Conservation (phyloP, 23 red algal species). For the Gracilaria vermiculophylla region DNA sequence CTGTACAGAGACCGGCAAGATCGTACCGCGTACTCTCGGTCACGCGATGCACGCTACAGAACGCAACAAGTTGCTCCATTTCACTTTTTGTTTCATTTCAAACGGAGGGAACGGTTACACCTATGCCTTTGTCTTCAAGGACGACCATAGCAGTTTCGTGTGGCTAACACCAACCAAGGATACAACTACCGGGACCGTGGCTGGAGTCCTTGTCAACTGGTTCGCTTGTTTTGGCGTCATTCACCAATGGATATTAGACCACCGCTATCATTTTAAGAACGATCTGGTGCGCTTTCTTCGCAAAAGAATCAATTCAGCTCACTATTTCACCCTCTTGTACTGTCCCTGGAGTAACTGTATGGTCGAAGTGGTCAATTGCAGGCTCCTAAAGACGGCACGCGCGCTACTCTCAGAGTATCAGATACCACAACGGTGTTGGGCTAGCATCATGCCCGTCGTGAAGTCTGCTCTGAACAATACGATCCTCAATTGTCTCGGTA, state of each 20-base stretch:
- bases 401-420: constrained; percentile 25
- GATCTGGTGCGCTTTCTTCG: no score
- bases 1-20: not conserved
- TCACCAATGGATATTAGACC: no score
- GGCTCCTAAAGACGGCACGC: not conserved
- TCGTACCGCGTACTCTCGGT: constrained; percentile 26
- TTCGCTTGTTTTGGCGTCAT: constrained; percentile 8
- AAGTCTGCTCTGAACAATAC: not conserved
- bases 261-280: not conserved
- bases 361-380: not conserved
- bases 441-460: not conserved
- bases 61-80: constrained; percentile 8
- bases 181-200: not conserved
- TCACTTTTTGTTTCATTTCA: not conserved
- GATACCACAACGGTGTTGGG: not conserved
- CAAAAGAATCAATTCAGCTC: no score
- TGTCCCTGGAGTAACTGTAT: not conserved
- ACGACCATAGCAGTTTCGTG: not conserved
- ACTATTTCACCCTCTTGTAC: no score
- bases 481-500: not conserved
- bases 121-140: constrained; percentile 15
- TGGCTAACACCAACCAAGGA: not conserved
- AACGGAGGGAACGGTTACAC: not conserved
- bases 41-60: not conserved
- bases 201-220: not conserved